Percentiles rank a stretch among this genome's conserved stretches.
These are phyloP conservation scores for Sphagnurus paluster DNA, from an alignment of 1,284 basidiomycete genomes.

Conservation along the genomic window DNA sequence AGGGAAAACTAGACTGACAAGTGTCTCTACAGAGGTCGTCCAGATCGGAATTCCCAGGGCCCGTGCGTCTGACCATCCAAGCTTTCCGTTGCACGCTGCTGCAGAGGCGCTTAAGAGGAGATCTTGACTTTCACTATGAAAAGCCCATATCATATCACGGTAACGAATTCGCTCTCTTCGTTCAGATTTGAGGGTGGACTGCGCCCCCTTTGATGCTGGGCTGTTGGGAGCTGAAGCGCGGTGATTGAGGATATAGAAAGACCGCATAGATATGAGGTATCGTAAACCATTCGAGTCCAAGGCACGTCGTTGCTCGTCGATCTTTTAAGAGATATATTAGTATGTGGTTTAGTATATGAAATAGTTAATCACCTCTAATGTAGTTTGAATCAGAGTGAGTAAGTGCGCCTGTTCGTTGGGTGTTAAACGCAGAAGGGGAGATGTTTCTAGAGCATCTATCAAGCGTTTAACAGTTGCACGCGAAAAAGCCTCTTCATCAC, in stretches of 20 bases:
- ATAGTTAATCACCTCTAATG: conserved; percentile 70
- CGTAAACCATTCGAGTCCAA: conserved; percentile 89
- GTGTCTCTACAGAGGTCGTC: conserved; percentile 73
- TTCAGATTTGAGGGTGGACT: conserved; percentile 44
- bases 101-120: conserved; percentile 74
- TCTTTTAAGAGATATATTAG: conserved; percentile 41
- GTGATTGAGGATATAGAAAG: conserved; percentile 76
- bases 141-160: conserved; percentile 94
- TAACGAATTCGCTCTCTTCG: conserved; percentile 77
- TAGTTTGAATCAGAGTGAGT: conserved; percentile 80
- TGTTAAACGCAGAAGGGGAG: conserved; percentile 70
- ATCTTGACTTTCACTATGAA: conserved; percentile 90
- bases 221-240: conserved; percentile 51
- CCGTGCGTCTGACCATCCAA: conserved; percentile 87
- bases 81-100: conserved; percentile 75
- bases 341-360: conserved; percentile 5
- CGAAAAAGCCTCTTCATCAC: conserved; percentile 66
- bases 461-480: conserved; percentile 61
- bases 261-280: conserved; percentile 87
- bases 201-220: conserved; percentile 39
- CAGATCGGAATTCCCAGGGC: conserved; percentile 87
- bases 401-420: conserved; percentile 80
- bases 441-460: conserved; percentile 61
- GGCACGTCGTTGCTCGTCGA: conserved; percentile 83
- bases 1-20: conserved; percentile 54